phyloP scores from a whole-genome alignment of 768 basidiomycete genomes.

The Omphalotus guepiniiformis region DNA sequence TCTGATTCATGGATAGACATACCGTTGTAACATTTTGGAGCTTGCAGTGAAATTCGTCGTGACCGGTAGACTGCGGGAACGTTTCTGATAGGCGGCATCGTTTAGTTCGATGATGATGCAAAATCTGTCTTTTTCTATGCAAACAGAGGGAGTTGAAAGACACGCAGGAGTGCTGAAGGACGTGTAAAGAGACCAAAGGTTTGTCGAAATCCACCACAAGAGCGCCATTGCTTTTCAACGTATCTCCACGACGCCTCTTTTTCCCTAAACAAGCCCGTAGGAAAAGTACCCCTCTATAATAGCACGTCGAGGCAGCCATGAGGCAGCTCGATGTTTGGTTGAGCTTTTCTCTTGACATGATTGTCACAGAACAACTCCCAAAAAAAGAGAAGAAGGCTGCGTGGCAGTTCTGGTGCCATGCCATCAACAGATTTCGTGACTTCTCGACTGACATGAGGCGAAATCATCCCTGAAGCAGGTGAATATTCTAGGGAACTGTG shows the following conservation, averaged over 20 bases:
- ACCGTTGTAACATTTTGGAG: conserved; percentile 30
- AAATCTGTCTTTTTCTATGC: too few species aligned
- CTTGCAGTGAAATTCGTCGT: conserved; percentile 38
- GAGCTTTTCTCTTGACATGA: neutral
- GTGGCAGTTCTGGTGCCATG: too few species aligned
- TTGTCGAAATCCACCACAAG: neutral
- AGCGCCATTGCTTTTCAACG: conserved; percentile 20
- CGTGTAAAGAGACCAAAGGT: neutral
- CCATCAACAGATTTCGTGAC: too few species aligned
- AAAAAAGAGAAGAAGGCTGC: too few species aligned
- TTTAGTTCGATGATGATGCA: too few species aligned
- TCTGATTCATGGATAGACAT: conserved; percentile 7
- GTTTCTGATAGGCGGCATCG: conserved; percentile 15
- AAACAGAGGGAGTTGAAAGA: too few species aligned
- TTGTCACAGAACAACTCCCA: conserved; percentile 6
- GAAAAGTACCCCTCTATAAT: conserved; percentile 26
- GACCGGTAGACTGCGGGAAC: conserved; percentile 24
- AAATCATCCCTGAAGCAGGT: too few species aligned
- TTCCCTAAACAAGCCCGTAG: conserved; percentile 9
- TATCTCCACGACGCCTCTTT: conserved; percentile 5
- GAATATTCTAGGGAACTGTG: too few species aligned
- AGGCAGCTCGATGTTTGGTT: conserved; percentile 15
- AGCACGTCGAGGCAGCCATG: conserved; percentile 37
- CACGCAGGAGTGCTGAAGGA: conserved; percentile 2
- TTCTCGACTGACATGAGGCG: too few species aligned